These are phyloP conservation scores for Trichoderma sp. DNA, from an alignment of 2,329 filamentous ascomycete species.

Conservation along the genomic window DNA sequence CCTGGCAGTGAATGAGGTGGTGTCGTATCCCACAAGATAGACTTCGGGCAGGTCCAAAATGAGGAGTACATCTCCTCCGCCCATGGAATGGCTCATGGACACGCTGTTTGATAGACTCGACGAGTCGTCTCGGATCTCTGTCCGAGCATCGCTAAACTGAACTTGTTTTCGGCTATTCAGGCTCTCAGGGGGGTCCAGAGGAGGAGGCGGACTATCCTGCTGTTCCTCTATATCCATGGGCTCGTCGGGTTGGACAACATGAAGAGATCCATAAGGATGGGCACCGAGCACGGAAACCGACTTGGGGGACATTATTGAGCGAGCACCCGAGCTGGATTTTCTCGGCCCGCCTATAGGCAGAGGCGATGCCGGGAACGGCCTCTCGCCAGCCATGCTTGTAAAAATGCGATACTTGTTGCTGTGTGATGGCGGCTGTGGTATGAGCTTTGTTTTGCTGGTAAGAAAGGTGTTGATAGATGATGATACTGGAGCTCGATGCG, in stretches of 20 bases:
- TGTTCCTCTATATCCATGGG: slow-evolving; percentile 19
- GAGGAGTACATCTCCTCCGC: slow-evolving; percentile 50
- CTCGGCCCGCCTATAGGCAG: slow-evolving; percentile 28
- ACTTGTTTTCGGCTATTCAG: not conserved
- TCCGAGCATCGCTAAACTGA: not conserved
- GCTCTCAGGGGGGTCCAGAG: slow-evolving; percentile 28
- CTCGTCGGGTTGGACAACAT: slow-evolving; percentile 32
- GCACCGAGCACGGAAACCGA: slow-evolving; percentile 40
- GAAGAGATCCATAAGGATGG: slow-evolving; percentile 43
- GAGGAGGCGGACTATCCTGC: slow-evolving; percentile 31
- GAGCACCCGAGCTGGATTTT: slow-evolving; percentile 35
- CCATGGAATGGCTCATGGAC: slow-evolving; percentile 29
- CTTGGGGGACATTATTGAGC: slow-evolving; percentile 36
- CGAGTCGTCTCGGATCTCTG: slow-evolving; percentile 9
- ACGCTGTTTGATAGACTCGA: not conserved
- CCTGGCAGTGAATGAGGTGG: slow-evolving; percentile 45
- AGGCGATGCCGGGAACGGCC: not conserved
- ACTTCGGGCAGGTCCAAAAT: slow-evolving; percentile 50
- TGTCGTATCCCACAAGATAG: slow-evolving; percentile 54
- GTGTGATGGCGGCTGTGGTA: not conserved
- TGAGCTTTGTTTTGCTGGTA: not conserved
- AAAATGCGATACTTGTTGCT: not conserved
- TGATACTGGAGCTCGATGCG: not conserved
- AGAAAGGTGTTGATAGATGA: not conserved
- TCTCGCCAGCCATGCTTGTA: not conserved